These are phyloP conservation scores for Haematococcus lacustris DNA, from an alignment of 139 green algal genomes.

Conservation along the genomic window DNA sequence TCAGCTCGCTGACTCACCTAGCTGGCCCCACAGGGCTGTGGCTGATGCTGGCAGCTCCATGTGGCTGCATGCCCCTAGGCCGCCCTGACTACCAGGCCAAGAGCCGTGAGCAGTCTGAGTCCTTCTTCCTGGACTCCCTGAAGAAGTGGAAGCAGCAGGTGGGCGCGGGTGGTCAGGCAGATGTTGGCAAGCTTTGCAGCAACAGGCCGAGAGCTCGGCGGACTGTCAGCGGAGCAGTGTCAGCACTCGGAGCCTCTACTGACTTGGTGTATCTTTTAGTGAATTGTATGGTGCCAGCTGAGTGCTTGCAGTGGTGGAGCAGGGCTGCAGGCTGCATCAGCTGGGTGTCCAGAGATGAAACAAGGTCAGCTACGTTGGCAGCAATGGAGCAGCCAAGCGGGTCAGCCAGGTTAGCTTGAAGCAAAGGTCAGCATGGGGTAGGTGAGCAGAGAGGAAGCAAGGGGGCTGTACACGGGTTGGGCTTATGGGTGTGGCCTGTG, in stretches of 20 bases:
- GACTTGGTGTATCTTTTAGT: background rate
- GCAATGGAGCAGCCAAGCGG: too few relatives aligned
- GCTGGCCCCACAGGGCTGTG: background rate
- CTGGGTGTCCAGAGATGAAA: too few relatives aligned
- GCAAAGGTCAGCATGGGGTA: too few relatives aligned
- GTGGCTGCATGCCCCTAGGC: conserved; percentile 24
- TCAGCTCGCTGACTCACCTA: background rate
- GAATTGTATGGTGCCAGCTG: background rate
- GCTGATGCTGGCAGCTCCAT: background rate
- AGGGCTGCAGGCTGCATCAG: too few relatives aligned
- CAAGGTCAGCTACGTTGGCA: too few relatives aligned
- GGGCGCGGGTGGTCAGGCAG: conserved; percentile 26
- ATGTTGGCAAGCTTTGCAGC: background rate
- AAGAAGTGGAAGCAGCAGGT: conserved; percentile 51
- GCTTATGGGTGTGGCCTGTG: too few relatives aligned
- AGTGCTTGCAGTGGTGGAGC: too few relatives aligned
- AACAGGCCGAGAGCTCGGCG: background rate
- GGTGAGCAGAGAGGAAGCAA: too few relatives aligned
- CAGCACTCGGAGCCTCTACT: too few relatives aligned
- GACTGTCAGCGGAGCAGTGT: background rate
- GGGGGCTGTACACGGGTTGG: too few relatives aligned
- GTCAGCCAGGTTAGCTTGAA: too few relatives aligned
- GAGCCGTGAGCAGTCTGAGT: conserved; percentile 53
- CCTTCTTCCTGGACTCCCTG: conserved; percentile 74
- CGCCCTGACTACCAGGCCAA: conserved; percentile 59